phyloP scores from a whole-genome alignment of 345 rosid genomes.

The Eucalyptus grandis region DNA sequence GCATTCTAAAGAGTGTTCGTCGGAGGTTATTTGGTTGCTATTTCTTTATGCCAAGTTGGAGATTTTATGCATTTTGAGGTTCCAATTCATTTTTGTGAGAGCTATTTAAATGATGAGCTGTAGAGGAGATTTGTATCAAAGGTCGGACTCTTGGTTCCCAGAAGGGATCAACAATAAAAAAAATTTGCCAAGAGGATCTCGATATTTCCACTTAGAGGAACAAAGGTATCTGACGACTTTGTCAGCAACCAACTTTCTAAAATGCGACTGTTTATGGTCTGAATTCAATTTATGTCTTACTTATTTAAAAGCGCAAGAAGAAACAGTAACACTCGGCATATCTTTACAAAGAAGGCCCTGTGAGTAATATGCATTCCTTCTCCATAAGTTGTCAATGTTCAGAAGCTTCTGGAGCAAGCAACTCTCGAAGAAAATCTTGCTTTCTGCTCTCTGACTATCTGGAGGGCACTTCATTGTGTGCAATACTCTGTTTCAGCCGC shows the following conservation, averaged over 20 bases:
- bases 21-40: background rate
- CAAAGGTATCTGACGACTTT: background rate
- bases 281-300: background rate
- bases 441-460: background rate
- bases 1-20: background rate
- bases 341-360: background rate
- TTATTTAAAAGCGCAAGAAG: background rate
- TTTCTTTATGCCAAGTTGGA: background rate
- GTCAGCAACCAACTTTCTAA: background rate
- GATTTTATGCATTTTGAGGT: background rate
- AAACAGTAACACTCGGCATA: background rate
- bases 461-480: background rate
- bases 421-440: background rate
- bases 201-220: background rate
- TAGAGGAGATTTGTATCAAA: background rate
- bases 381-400: background rate
- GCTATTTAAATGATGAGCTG: background rate
- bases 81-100: background rate
- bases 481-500: background rate
- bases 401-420: background rate
- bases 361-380: background rate
- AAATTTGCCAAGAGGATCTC: background rate
- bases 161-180: background rate
- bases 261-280: background rate
- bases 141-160: background rate